phyloP scores from a whole-genome alignment of 2,329 filamentous ascomycete genomes.

The Fusarium sp. region DNA sequence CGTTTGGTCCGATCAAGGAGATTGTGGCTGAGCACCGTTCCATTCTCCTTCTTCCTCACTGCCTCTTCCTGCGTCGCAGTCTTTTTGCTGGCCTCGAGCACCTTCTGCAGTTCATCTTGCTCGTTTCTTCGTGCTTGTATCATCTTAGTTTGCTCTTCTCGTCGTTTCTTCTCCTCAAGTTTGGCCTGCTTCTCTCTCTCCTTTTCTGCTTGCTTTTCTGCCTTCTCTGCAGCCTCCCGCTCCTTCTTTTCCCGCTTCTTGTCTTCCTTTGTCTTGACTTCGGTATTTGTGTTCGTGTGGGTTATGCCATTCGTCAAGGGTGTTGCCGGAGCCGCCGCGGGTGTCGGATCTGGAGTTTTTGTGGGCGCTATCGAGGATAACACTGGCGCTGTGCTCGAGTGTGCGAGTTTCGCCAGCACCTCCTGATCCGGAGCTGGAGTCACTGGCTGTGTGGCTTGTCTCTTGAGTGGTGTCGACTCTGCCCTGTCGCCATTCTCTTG shows the following conservation, averaged over 20 bases:
- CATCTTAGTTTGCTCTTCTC: constrained; percentile 67
- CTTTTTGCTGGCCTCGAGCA: constrained; percentile 74
- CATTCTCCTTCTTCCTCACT: constrained; percentile 54
- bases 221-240: constrained; percentile 66
- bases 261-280: constrained; percentile 66
- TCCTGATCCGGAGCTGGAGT: constrained; percentile 61
- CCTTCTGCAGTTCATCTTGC: constrained; percentile 71
- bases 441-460: constrained; percentile 63
- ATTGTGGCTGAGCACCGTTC: constrained; percentile 51
- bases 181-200: constrained; percentile 57
- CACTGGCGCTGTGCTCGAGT: constrained; percentile 73
- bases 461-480: constrained; percentile 59
- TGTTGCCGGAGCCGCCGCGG: constrained; percentile 17
- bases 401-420: constrained; percentile 70
- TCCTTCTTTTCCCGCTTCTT: constrained; percentile 79
- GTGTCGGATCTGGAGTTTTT: constrained; percentile 20
- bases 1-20: constrained; percentile 76
- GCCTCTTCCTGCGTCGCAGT: constrained; percentile 67
- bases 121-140: constrained; percentile 66
- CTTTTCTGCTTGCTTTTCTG: constrained; percentile 63
- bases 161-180: constrained; percentile 54
- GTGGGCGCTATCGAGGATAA: constrained; percentile 36
- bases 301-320: constrained; percentile 33
- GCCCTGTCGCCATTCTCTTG: constrained; percentile 60
- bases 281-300: constrained; percentile 42